Evolutionary conservation across 2,329 filamentous ascomycete genomes (phyloP), one percentile per base, ranked within the genome.

Genomic region (Fusarium coicis): DNA sequence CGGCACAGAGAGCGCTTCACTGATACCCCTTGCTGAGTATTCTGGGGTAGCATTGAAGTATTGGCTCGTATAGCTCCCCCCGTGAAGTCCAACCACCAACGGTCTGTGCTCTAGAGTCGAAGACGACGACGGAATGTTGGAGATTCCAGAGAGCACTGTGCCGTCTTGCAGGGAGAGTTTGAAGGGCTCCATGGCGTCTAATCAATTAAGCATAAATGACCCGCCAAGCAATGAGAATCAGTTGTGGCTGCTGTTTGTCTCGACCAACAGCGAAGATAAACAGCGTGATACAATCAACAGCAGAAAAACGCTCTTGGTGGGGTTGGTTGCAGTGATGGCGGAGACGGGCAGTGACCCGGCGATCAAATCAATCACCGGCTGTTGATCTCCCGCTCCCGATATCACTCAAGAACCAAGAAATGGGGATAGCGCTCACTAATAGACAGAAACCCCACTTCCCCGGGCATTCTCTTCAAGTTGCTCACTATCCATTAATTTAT

Each of bases 1-100:
- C 0, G 74, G 74, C 10, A 76, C 64, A 5, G 59, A 70, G 0
- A 76, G 63, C 3, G 66, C 42, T 52, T 66, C 57, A 63, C 74
- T 76, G 26, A 61, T 47, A 23, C 60, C 43, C 28, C 44, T 62
- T 10, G 72, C 74, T 1, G 72, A 67, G 52, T 67, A 61, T 21
- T 74, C 52, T 2, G 66, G 60, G 5, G 66, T 74, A 32, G 37
- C 72, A 49, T 76, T 72, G 60, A 74, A 76, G 43, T 76, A 76
- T 18, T 69, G 46, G 64, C 72, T 71, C 12, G 62, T 73, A 16
- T 76, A 76, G 23, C 56, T 64, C 9, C 74, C 74, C 10, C 74
- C 74, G 28, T 76, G 74, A 32, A 76, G 69, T 40, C 66, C 74
- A 36, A 76, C 69, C 1, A 76, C 42, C 14, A 76, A 50, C 12